These are phyloP conservation scores for Acer negundo DNA, from an alignment of 345 rosid species.

Conservation along the genomic window DNA sequence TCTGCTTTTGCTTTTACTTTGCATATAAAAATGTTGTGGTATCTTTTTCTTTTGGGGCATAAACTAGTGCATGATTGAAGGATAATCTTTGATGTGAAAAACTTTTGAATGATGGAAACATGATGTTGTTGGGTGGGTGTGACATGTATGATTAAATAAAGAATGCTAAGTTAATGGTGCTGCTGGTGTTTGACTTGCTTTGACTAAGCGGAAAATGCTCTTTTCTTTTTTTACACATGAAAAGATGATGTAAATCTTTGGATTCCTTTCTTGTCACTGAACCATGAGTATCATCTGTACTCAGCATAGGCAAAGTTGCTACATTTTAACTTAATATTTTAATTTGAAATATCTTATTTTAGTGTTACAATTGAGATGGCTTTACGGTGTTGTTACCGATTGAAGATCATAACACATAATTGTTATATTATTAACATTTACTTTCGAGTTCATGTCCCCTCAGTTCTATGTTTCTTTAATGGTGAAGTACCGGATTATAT, in stretches of 20 bases:
- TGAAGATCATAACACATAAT: too few species aligned
- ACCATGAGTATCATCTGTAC: background rate
- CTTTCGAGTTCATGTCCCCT: too few species aligned
- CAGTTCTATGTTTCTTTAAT: too few species aligned
- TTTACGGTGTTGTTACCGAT: background rate
- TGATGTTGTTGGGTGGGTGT: slow-evolving; percentile 27
- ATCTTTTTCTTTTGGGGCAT: slow-evolving; percentile 20
- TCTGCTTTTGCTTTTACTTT: slow-evolving; percentile 1
- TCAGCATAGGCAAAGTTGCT: background rate
- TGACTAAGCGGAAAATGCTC: background rate
- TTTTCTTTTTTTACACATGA: background rate
- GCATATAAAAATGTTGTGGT: background rate
- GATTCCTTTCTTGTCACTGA: background rate
- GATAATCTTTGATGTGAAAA: slow-evolving; percentile 22
- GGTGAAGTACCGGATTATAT: too few species aligned
- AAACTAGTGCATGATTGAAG: slow-evolving; percentile 43
- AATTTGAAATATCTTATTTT: background rate
- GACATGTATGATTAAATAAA: slow-evolving; percentile 12
- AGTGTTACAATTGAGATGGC: background rate
- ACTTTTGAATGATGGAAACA: slow-evolving; percentile 24
- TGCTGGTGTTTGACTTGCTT: slow-evolving; percentile 19
- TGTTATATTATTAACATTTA: too few species aligned
- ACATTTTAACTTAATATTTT: background rate
- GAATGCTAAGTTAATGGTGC: background rate
- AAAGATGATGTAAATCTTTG: slow-evolving; percentile 10